phyloP scores from a whole-genome alignment of 768 basidiomycete species.

The Termitomyces sp. region DNA sequence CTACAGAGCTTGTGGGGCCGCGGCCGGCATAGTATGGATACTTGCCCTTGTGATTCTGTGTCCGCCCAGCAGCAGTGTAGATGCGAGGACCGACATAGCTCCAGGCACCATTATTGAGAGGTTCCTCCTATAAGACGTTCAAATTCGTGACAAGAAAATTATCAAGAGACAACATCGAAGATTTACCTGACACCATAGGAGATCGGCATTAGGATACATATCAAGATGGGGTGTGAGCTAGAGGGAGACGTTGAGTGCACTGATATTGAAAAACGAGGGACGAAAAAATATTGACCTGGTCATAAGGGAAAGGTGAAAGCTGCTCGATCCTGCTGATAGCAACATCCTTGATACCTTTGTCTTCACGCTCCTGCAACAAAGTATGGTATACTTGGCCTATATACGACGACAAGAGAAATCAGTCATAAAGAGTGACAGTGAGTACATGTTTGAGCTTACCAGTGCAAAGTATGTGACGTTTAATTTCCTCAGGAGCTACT shows the following conservation, averaged over 20 bases:
- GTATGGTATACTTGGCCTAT: conserved; percentile 92
- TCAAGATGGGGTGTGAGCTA: conserved; percentile 92
- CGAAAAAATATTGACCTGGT: conserved; percentile 52
- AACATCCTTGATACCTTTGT: conserved; percentile 85
- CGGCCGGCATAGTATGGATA: conserved; percentile 91
- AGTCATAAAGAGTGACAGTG: conserved; percentile 1
- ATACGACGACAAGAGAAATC: neutral
- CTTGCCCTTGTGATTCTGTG: conserved; percentile 86
- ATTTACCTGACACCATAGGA: conserved; percentile 85
- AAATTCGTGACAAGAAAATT: neutral
- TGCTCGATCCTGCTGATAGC: conserved; percentile 95
- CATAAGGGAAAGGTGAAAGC: conserved; percentile 96
- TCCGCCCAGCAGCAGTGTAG: conserved; percentile 88
- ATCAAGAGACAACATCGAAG: neutral
- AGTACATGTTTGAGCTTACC: conserved; percentile 32
- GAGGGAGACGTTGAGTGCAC: neutral
- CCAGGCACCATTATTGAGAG: conserved; percentile 97
- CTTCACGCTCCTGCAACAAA: conserved; percentile 86
- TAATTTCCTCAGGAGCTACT: conserved; percentile 79
- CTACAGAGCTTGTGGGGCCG: conserved; percentile 86
- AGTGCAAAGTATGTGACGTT: conserved; percentile 87
- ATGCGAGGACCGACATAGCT: conserved; percentile 92
- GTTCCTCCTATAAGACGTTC: conserved; percentile 55
- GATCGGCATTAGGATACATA: conserved; percentile 90
- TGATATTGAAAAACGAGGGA: neutral